Base-by-base conservation (phyloP, 345 rosid genomes). In the Lepidium aucheri region DNA sequence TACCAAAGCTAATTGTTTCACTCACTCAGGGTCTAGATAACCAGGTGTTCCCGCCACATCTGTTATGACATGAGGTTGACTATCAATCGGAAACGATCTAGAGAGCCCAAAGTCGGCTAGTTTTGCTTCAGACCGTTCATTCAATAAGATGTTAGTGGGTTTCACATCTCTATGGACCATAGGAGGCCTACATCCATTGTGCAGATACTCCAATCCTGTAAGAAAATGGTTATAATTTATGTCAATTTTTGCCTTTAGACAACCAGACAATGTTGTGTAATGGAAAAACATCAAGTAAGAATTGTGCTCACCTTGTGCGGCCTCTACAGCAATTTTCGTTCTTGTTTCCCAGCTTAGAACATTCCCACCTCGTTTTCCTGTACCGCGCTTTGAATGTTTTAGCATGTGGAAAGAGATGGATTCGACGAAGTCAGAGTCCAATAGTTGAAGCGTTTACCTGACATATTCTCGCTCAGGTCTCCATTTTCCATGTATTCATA, bases 401-500 rank as follows among this genome's bases (percentile, higher is more conserved):
- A 34, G 47, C 39, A 1, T 39, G 14, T 39, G 3, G 9, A 14
- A 18, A 4, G 13, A 28, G 26, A 20, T 20, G 3, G 1, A 18
- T 33, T 36, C 1, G 9, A 12, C 7, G 1, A 14, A 32, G 9
- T 51, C 11, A 13, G 24, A 24, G 24, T 62, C 57, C 3, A 0
- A 6, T 1, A 14, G 49, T 10, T 8, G 42, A 49, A 63, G 9
- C 14, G 17, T 50, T 17, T 70, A 77, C 80, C 80, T 45, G 28
- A 56, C 65, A 77, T 42, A 76, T 79, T 73, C 15, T 73, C 63
- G 32, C 57, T 59, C 10, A 88, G 20, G 57, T 83, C 74, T 51
- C 90, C 95, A 16, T 71, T 67, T 1, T 76, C 79, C 91, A 88
- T 84, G 38, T 75, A 82, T 70, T 82, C 91, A 47, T 85, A 85